Conservation (phyloP, 371 early-diverging fungal genomes). For the Syncephalastrum racemosum region DNA sequence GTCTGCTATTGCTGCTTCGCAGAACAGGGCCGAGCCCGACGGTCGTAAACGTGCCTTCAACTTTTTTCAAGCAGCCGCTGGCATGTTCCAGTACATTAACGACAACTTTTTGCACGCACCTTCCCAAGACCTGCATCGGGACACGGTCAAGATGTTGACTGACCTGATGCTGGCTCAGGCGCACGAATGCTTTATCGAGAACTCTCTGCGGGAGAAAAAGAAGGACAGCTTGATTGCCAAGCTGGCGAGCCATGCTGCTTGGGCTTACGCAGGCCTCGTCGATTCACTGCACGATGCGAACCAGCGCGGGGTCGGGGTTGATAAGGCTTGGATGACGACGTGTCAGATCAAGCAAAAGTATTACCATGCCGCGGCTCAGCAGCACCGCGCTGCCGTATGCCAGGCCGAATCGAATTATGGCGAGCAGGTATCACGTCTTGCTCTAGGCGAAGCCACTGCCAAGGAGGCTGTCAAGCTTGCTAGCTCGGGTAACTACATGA, state of each 20-base stretch:
- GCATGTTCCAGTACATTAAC: conserved; percentile 88
- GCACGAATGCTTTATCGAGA: conserved; percentile 89
- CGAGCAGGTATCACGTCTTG: conserved; percentile 74
- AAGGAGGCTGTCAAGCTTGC: conserved; percentile 82
- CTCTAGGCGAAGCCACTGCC: conserved; percentile 72
- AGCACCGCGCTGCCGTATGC: conserved; percentile 73
- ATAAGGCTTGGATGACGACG: conserved; percentile 62
- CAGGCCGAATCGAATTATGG: conserved; percentile 82
- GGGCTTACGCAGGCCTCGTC: conserved; percentile 65
- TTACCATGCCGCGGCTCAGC: conserved; percentile 79
- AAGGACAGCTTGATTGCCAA: conserved; percentile 80
- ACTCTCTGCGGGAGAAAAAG: conserved; percentile 80
- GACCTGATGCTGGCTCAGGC: conserved; percentile 91
- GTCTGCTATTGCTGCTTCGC: conserved; percentile 64
- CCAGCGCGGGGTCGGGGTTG: conserved; percentile 43
- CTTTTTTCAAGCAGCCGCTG: conserved; percentile 89
- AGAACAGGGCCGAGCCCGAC: conserved; percentile 68
- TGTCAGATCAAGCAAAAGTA: conserved; percentile 83
- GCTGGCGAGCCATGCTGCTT: conserved; percentile 80
- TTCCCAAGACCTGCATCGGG: conserved; percentile 82
- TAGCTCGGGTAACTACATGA: conserved; percentile 21
- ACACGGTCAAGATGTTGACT: conserved; percentile 77
- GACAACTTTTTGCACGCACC: conserved; percentile 96
- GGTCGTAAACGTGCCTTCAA: conserved; percentile 79
- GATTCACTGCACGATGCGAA: conserved; percentile 64